A percentile compares a stretch with the other conserved stretches of the same genome.
Evolutionary conservation across 768 basidiomycete species (phyloP).

Genomic region (Kondoa malvinella): DNA sequence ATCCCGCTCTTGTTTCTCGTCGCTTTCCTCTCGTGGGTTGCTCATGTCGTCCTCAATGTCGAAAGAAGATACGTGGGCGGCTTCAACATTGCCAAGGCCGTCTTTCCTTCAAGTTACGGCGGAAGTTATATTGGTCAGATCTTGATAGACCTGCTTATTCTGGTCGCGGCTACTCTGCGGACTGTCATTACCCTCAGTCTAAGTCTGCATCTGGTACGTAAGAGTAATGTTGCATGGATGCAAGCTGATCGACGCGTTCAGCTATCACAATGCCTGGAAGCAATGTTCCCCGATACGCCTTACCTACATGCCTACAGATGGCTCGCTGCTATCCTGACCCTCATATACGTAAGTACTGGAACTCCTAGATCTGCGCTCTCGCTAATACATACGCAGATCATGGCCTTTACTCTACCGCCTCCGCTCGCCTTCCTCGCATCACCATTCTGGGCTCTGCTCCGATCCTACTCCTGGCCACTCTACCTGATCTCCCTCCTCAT

Average conservation of each 20-base stretch:
- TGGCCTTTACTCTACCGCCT: conserved; percentile 4
- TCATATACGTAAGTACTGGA: conserved; percentile 7
- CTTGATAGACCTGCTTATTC: conserved; percentile 17
- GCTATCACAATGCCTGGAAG: background rate
- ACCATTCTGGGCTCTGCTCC: conserved; percentile 11
- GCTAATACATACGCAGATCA: background rate
- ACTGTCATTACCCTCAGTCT: conserved; percentile 17
- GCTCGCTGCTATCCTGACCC: conserved; percentile 7
- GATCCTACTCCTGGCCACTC: conserved; percentile 13
- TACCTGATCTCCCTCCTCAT: conserved; percentile 26
- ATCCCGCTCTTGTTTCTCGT: conserved; percentile 19
- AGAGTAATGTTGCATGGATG: background rate
- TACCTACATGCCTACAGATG: conserved; percentile 10
- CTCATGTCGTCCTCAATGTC: conserved; percentile 21
- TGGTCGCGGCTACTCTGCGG: conserved; percentile 16
- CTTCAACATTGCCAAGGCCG: conserved; percentile 22
- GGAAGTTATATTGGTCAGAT: conserved; percentile 22
- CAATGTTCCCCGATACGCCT: conserved; percentile 4
- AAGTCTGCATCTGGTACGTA: background rate
- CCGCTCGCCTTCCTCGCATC: conserved; percentile 5
- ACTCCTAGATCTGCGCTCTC: background rate
- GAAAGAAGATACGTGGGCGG: conserved; percentile 26
- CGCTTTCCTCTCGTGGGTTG: conserved; percentile 21
- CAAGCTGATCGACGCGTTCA: background rate
- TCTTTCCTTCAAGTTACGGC: conserved; percentile 23